Evolutionary conservation across 2,329 filamentous ascomycete genomes (phyloP), one percentile per base, ranked within the genome.

Genomic region (Fusarium algeriense): DNA sequence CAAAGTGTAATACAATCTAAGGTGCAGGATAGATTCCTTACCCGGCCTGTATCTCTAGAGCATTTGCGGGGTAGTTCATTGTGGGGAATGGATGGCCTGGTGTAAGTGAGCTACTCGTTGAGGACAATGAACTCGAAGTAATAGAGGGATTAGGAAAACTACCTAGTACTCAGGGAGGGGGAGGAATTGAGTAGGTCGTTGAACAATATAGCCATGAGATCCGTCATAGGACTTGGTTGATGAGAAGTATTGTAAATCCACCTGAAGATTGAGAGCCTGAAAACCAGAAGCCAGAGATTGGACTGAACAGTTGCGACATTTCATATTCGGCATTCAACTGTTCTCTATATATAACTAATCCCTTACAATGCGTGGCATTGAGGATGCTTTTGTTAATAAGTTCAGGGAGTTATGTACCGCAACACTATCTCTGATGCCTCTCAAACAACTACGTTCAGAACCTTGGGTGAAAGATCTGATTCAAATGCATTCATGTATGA

Each of bases 21-120:
- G n/a, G n/a, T 38, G 2, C 26, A 26, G 12, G 34, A 38, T 26
- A 38, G 32, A 20, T 14, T 35, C 34, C 34, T 15, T 23, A 35
- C 5, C 48, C 17, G 13, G 20, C 45, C 15, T 26, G 60, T 45
- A 56, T 49, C 45, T 53, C 32, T 23, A 61, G 45, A 20, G 45
- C 20, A 38, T 59, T 70, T 50, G 67, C 57, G 70, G 70, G 63
- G 70, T 60, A 69, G 44, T 37, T 68, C 59, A 44, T 46, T 69
- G 73, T 72, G 62, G 73, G 54, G 63, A 67, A 70, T 20, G 57
- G 63, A 67, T 23, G 20, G 23, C 43, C 15, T n/a, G 35, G 20
- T 66, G 20, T 54, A 67, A 67, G 46, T 67, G 46, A 38, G 34
- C 19, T 28, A 11, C 9, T 26, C 20, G 15, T 38, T 13, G n/a